phyloP scores from a whole-genome alignment of 495 filamentous ascomycete genomes.

The Chaetomium tenue region DNA sequence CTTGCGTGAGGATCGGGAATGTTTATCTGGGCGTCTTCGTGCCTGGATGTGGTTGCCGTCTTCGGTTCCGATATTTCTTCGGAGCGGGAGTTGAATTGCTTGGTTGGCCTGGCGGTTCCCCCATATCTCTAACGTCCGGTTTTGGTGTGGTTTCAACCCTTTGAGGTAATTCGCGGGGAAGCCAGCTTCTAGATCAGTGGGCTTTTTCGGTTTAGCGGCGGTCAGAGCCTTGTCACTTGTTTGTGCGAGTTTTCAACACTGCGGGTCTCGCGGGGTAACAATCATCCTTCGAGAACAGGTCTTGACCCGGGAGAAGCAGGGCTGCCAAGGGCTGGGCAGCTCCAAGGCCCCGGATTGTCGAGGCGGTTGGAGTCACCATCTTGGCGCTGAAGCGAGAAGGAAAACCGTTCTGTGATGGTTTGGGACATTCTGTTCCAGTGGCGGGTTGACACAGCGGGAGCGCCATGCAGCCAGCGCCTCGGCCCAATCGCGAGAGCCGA shows the following conservation, averaged over 20 bases:
- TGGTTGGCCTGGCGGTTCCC: neutral
- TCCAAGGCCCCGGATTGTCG: neutral
- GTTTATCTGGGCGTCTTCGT: neutral
- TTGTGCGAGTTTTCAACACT: constrained; percentile 23
- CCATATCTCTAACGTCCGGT: constrained; percentile 9
- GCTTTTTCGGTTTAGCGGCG: constrained; percentile 18
- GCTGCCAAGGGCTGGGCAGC: constrained; percentile 37
- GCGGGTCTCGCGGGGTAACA: constrained; percentile 24
- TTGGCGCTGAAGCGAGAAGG: constrained; percentile 2
- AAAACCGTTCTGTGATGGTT: neutral
- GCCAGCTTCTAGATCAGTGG: constrained; percentile 3
- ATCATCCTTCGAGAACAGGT: constrained; percentile 26
- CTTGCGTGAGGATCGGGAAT: neutral
- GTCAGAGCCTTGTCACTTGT: constrained; percentile 24
- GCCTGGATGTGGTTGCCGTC: neutral
- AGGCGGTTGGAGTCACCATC: neutral
- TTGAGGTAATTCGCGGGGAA: constrained; percentile 24
- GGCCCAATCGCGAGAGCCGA: constrained; percentile 10
- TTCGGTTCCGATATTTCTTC: constrained; percentile 1
- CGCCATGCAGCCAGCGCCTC: neutral
- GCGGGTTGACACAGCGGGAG: neutral
- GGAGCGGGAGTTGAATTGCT: neutral
- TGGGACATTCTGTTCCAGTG: neutral
- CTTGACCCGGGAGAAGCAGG: constrained; percentile 27
- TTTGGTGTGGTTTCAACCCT: constrained; percentile 15